Evolutionary conservation across 176 grass and related monocot species (phyloP).

Genomic region (Aechmea fasciata): DNA sequence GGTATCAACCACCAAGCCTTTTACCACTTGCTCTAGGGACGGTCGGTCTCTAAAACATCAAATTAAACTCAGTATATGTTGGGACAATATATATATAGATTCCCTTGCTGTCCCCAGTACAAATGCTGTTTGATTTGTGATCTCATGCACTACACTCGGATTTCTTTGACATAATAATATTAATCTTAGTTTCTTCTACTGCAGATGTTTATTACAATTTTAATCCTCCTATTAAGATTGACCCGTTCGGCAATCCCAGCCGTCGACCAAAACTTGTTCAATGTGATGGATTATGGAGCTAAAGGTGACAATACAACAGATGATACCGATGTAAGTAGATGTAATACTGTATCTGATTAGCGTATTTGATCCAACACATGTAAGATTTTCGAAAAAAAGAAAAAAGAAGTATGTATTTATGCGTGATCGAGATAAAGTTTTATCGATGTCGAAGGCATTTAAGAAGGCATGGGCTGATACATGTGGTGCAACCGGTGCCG

Average conservation of each 20-base stretch:
- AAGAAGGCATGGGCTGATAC: constrained; percentile 23
- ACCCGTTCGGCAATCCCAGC: not conserved
- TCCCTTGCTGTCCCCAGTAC: too few relatives aligned
- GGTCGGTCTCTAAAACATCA: too few relatives aligned
- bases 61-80: too few relatives aligned
- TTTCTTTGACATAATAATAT: too few relatives aligned
- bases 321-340: constrained; percentile 33
- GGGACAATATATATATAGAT: too few relatives aligned
- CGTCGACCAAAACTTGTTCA: constrained; percentile 1
- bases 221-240: constrained; percentile 9
- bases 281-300: constrained; percentile 35
- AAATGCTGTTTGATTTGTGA: too few relatives aligned
- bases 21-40: too few relatives aligned
- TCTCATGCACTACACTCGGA: too few relatives aligned
- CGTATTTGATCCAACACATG: not conserved
- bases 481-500: constrained; percentile 15
- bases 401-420: not conserved
- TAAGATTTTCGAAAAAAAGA: not conserved
- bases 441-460: constrained; percentile 30
- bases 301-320: constrained; percentile 31
- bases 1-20: too few relatives aligned
- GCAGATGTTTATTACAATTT: not conserved
- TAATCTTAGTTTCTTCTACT: not conserved
- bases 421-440: not conserved
- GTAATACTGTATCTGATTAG: not conserved